phyloP scores from a whole-genome alignment of 768 basidiomycete genomes.

The Lactifluus piperatus region DNA sequence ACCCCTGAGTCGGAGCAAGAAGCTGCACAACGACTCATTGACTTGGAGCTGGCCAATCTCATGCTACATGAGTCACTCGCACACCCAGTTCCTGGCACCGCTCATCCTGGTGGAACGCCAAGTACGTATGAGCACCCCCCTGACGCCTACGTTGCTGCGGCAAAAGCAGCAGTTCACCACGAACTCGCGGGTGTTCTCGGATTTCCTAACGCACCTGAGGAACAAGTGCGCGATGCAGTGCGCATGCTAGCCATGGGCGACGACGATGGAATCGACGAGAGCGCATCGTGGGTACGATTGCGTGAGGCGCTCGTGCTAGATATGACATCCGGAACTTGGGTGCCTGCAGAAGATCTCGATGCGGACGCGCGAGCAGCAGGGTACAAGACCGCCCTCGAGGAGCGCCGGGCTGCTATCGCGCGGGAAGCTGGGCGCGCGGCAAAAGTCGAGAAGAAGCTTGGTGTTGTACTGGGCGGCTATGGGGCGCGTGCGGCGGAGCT shows the following conservation, averaged over 20 bases:
- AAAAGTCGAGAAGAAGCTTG: conserved; percentile 88
- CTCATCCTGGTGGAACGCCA: conserved; percentile 57
- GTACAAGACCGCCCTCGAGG: conserved; percentile 49
- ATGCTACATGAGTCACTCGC: conserved; percentile 83
- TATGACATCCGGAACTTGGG: conserved; percentile 49
- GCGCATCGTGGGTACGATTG: conserved; percentile 61
- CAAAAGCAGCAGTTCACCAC: conserved; percentile 61
- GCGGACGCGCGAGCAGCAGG: conserved; percentile 54
- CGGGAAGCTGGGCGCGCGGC: conserved; percentile 72
- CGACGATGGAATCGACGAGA: conserved; percentile 52
- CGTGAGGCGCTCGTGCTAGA: conserved; percentile 60
- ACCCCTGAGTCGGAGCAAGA: conserved; percentile 24
- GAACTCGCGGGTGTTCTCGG: conserved; percentile 79
- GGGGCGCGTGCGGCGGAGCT: conserved; percentile 64
- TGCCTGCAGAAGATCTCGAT: conserved; percentile 51
- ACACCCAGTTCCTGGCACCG: conserved; percentile 84
- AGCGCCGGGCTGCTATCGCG: conserved; percentile 61
- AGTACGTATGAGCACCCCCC: conserved; percentile 68
- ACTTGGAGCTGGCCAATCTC: conserved; percentile 68
- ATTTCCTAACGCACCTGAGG: conserved; percentile 73
- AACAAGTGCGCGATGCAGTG: conserved; percentile 73
- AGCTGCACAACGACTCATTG: conserved; percentile 54
- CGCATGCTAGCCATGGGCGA: conserved; percentile 41
- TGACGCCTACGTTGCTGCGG: conserved; percentile 63
- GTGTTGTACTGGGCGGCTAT: conserved; percentile 85